Evolutionary conservation across 176 grass and related monocot species (phyloP).

Genomic region (Triticum urartu): DNA sequence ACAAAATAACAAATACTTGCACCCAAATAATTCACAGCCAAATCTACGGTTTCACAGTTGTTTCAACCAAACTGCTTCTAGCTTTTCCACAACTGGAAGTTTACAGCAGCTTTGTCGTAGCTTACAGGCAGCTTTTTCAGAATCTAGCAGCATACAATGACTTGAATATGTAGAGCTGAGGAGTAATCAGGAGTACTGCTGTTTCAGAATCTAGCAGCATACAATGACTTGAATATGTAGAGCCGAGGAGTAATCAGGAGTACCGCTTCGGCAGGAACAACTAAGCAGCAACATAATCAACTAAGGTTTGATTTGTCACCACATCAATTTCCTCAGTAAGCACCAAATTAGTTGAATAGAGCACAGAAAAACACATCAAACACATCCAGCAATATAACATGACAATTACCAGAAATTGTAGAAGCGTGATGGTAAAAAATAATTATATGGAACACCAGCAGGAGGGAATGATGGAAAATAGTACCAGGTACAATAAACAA

Average conservation of each 20-base stretch:
- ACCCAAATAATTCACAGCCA: too few relatives aligned
- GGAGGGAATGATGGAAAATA: neutral
- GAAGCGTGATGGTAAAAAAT: neutral
- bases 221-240: neutral
- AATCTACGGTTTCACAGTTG: too few relatives aligned
- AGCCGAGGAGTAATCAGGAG: neutral
- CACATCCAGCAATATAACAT: slow-evolving; percentile 4
- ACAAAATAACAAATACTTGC: too few relatives aligned
- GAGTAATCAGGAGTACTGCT: neutral
- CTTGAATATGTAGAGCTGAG: neutral
- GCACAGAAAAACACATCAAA: slow-evolving; percentile 3
- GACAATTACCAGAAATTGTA: neutral
- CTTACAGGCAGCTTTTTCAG: too few relatives aligned
- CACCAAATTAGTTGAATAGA: neutral
- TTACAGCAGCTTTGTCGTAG: too few relatives aligned
- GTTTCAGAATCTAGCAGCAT: neutral
- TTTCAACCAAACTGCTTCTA: too few relatives aligned
- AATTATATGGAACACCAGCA: neutral
- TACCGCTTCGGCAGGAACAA: neutral
- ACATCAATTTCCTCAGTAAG: neutral
- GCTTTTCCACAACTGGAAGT: too few relatives aligned
- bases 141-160: neutral
- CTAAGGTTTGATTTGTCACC: neutral
- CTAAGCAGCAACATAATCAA: neutral
- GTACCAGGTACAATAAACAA: neutral